Base-by-base conservation (phyloP, 1,284 basidiomycete species). In the Chondrostereum purpureum region DNA sequence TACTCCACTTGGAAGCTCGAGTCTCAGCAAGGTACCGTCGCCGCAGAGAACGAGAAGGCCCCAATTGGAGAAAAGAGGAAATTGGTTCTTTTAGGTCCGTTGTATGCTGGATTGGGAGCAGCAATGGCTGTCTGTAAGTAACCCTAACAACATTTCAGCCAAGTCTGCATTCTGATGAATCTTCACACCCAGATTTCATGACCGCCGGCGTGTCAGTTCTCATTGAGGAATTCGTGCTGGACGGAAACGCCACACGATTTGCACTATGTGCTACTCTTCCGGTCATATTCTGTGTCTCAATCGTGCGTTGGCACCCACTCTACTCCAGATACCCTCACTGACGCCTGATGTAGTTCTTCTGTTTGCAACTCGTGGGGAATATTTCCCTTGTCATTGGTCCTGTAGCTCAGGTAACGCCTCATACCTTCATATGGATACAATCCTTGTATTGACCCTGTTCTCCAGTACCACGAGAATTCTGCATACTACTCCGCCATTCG, bases 381-480 rank as follows among this genome's bases (percentile, higher is more conserved):
- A 53, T 85, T 47, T 66, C 77, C 3, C 80, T 77, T 63, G 60
- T 31, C 8, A 31, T 31, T 31, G 27, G 27, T 8, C 27, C 27
- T 31, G 27, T 31, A 8, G 27, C 27, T 8, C 27, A 31, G 27
- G 27, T 31, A 31, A 31, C 8, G 54, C 39, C 11, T 42, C 36
- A 20, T 46, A 37, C 17, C 53, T 43, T 44, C 44, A 37, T 36
- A 16, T 20, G 5, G 48, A 16, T 22, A 18, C 10, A 17, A 16
- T 23, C 18, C 34, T n/a, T n/a, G n/a, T 17, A 52, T 87, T 49
- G 84, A 83, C 8, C 85, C 85, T 10, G 81, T 88, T 45, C 78
- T 84, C 3, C 85, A 88, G 53, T 84, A 78, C 59, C 73, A 82
- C 54, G 74, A 85, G 62, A 88, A 87, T 63, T 83, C 80, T 0